Percentiles rank a stretch among this genome's conserved stretches.
phyloP scores from a whole-genome alignment of 78 protist genomes.

The Chrysochromulina parva region DNA sequence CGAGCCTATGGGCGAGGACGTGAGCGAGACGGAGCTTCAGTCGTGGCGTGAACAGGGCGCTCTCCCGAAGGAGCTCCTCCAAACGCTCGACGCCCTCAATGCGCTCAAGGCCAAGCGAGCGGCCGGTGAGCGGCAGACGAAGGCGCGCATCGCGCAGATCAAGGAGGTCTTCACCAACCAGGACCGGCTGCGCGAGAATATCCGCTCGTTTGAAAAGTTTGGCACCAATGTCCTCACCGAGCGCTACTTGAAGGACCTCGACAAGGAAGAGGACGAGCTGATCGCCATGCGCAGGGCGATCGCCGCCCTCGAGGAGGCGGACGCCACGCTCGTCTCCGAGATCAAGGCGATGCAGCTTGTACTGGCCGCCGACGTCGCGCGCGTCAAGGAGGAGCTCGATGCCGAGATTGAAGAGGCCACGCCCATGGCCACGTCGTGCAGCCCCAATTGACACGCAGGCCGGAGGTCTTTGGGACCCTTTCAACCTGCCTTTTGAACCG shows the following conservation, averaged over 20 bases:
- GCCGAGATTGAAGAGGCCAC: too few species aligned
- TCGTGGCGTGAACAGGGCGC: background rate
- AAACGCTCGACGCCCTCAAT: background rate
- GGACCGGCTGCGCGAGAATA: slow-evolving; percentile 18
- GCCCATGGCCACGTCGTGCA: too few species aligned
- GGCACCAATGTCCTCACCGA: background rate
- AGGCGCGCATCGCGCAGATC: background rate
- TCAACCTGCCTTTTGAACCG: too few species aligned
- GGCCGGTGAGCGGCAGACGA: background rate
- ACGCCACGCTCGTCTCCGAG: background rate
- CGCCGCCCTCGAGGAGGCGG: background rate
- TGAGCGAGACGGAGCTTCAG: background rate
- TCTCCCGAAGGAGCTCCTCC: background rate
- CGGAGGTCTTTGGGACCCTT: too few species aligned
- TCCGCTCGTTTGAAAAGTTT: background rate
- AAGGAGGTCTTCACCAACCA: background rate
- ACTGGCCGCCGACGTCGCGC: background rate
- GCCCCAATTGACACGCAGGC: too few species aligned
- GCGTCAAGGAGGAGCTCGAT: too few species aligned
- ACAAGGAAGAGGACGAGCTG: slow-evolving; percentile 18
- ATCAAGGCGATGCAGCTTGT: background rate
- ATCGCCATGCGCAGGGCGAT: background rate
- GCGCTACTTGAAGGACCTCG: slow-evolving; percentile 18
- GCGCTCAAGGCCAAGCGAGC: background rate
- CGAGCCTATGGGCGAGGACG: background rate